phyloP scores from a whole-genome alignment of 768 basidiomycete species.

The Lentinula boryana region DNA sequence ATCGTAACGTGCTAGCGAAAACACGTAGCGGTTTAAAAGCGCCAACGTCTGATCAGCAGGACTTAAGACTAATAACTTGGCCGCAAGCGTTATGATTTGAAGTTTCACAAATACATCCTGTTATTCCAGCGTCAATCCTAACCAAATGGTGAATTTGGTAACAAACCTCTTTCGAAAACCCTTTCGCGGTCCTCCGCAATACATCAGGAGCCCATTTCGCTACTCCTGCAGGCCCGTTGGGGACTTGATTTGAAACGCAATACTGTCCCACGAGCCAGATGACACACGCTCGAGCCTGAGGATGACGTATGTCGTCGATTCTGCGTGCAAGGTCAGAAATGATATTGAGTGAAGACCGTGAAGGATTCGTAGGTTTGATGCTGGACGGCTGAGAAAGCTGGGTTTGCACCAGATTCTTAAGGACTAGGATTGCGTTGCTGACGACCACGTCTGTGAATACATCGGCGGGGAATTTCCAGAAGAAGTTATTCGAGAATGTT shows the following conservation, averaged over 20 bases:
- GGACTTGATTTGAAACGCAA: slow-evolving; percentile 35
- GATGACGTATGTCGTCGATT: slow-evolving; percentile 75
- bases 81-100: slow-evolving; percentile 79
- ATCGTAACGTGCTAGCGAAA: slow-evolving; percentile 86
- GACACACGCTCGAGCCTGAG: slow-evolving; percentile 80
- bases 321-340: slow-evolving; percentile 74
- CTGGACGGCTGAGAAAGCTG: slow-evolving; percentile 31
- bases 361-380: slow-evolving; percentile 7
- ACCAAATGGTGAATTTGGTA: not conserved
- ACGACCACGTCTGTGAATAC: slow-evolving; percentile 58
- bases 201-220: slow-evolving; percentile 87
- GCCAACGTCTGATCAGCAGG: slow-evolving; percentile 44
- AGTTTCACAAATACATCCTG: slow-evolving; percentile 70
- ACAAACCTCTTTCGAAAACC: slow-evolving; percentile 66
- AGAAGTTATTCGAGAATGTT: slow-evolving; percentile 16
- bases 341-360: slow-evolving; percentile 51
- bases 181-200: slow-evolving; percentile 70
- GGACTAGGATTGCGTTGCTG: slow-evolving; percentile 74
- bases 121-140: slow-evolving; percentile 1
- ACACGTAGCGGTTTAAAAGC: slow-evolving; percentile 64
- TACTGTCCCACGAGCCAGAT: slow-evolving; percentile 94
- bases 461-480: not conserved
- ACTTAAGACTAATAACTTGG: slow-evolving; percentile 73
- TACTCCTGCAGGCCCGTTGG: slow-evolving; percentile 45
- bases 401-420: slow-evolving; percentile 78